Base-by-base conservation (phyloP, 192 early-diverging fungal genomes). In the Mortierella claussenii region DNA sequence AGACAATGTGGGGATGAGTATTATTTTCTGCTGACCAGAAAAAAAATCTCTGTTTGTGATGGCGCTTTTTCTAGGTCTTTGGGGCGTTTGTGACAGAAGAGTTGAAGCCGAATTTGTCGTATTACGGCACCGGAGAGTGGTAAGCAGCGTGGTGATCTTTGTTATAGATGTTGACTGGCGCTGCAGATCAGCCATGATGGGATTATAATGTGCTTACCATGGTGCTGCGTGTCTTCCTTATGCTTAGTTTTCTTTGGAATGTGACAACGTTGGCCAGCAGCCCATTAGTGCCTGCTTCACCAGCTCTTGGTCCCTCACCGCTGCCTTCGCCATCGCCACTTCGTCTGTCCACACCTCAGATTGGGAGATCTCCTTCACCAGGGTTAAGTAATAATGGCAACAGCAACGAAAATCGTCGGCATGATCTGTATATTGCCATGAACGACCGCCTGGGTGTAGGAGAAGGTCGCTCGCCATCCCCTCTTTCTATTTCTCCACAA, bases 101-200 rank as follows among this genome's bases (percentile, higher is more conserved):
- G 5, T 81, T 93, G 32, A 82, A 84, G 36, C 84, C 87, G 15
- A 80, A 81, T 18, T 70, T 89, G 20, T 80, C 85, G 42, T 95
- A 90, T 66, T 95, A 95, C 44, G 93, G 93, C 21, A 89, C 90
- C n/a, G 92, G 93, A 33, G 90, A 91, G 83, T 91, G 91, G 89
- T 92, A 82, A 58, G 58, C 43, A 32, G 48, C 43, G 43, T 18
- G 27, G 23, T 40, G n/a, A 4, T n/a, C 3, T n/a, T 4, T 42
- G 8, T 11, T 42, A 42, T 11, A 17, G 17, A 11, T 42, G 40
- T 11, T 8, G 10, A 42, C 17, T 42, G 40, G 17, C 40, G 17
- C 17, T 8, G 17, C 9, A 26, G 27, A 12, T 24, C 21, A 3
- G 13, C 12, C 9, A 9, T 21, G 4, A 10, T 26, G n/a, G n/a